Conservation (phyloP, 2,329 filamentous ascomycete genomes). For the Trichocomaceae sp. region DNA sequence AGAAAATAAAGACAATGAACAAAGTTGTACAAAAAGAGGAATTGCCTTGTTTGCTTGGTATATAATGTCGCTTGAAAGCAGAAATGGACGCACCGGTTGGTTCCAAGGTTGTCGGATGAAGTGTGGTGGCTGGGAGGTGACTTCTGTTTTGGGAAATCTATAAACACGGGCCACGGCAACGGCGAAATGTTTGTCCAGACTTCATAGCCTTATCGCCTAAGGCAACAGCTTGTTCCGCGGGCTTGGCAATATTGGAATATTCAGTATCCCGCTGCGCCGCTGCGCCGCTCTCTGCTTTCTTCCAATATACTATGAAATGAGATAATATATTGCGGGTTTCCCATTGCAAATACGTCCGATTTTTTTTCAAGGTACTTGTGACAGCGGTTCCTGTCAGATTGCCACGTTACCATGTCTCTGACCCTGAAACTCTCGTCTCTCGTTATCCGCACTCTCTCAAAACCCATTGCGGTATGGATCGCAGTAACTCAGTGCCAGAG, state of each 20-base stretch:
- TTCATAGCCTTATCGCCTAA: constrained; percentile 6
- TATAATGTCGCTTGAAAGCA: not conserved
- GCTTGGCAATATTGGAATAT: constrained; percentile 46
- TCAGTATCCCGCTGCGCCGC: constrained; percentile 59
- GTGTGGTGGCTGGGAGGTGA: constrained; percentile 7
- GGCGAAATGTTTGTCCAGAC: constrained; percentile 7
- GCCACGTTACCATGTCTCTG: constrained; percentile 51
- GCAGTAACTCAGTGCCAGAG: not conserved
- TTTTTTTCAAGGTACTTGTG: not conserved
- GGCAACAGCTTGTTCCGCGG: constrained; percentile 8
- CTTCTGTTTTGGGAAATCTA: constrained; percentile 32
- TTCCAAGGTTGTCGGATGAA: not conserved
- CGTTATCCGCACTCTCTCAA: constrained; percentile 58
- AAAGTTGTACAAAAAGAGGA: not conserved
- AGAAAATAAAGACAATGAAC: not conserved
- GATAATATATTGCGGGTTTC: not conserved
- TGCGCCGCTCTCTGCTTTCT: constrained; percentile 56
- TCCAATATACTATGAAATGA: too few relatives aligned
- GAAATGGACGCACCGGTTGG: not conserved
- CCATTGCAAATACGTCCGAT: not conserved
- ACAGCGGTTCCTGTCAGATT: too few relatives aligned
- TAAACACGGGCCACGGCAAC: constrained; percentile 30
- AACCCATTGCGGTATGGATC: constrained; percentile 57
- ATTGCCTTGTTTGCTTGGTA: not conserved
- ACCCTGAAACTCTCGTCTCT: constrained; percentile 62